A percentile compares a stretch with the other conserved stretches of the same genome.
phyloP scores from a whole-genome alignment of 192 early-diverging fungal genomes.

The Funneliformis mosseae region DNA sequence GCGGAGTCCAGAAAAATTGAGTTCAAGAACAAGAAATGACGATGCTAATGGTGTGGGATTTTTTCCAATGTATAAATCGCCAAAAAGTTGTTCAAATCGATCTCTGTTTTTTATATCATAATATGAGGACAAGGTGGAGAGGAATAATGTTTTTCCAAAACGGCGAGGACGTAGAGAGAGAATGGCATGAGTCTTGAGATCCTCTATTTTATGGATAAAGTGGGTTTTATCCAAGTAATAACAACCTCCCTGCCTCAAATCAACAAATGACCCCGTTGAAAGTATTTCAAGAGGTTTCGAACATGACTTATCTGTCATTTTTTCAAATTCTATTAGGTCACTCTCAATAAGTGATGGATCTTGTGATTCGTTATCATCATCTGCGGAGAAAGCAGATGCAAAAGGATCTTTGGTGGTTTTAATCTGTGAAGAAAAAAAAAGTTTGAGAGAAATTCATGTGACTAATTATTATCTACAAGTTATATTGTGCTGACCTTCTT shows the following conservation, averaged over 20 bases:
- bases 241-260: conserved; percentile 14
- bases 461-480: no score
- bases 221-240: conserved; percentile 29
- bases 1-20: conserved; percentile 28
- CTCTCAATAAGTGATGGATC: no score
- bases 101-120: conserved; percentile 3
- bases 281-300: conserved; percentile 20
- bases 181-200: conserved; percentile 7
- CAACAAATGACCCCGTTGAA: conserved; percentile 29
- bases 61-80: conserved; percentile 23
- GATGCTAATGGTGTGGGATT: conserved; percentile 28
- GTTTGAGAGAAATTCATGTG: no score
- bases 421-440: no score
- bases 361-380: no score
- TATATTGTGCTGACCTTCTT: no score
- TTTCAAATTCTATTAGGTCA: no score
- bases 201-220: conserved; percentile 17
- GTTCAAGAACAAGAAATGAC: conserved; percentile 13
- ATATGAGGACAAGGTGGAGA: conserved; percentile 30
- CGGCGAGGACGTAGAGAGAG: conserved; percentile 16
- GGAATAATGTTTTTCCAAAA: conserved; percentile 25
- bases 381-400: no score
- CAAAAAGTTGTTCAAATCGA: conserved; percentile 3
- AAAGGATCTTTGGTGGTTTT: no score
- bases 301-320: not conserved